Evolutionary conservation across 441 rosid genomes (phyloP).

Genomic region (Euphorbia corollata): DNA sequence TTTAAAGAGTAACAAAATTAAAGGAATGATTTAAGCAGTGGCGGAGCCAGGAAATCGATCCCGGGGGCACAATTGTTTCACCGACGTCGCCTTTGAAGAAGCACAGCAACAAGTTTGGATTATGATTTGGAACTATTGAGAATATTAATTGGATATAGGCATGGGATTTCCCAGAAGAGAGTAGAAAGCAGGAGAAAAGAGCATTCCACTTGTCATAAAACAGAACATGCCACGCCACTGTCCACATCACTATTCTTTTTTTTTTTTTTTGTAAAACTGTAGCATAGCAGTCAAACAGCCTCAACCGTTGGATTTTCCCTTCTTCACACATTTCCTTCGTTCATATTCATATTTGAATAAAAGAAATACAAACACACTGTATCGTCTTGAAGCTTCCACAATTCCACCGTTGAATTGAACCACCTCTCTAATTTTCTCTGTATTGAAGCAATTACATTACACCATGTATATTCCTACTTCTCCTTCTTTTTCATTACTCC

Average conservation of each 20-base stretch:
- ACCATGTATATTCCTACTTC: slow-evolving; percentile 23
- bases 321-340: too few relatives aligned
- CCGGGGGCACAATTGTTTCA: too few relatives aligned
- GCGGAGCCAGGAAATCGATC: too few relatives aligned
- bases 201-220: neutral
- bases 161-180: neutral
- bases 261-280: neutral
- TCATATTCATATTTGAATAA: too few relatives aligned
- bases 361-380: too few relatives aligned
- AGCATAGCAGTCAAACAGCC: neutral
- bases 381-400: neutral
- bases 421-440: neutral
- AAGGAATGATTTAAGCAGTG: too few relatives aligned
- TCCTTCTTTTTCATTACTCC: slow-evolving; percentile 10
- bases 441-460: neutral
- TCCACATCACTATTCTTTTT: neutral
- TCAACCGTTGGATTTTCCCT: neutral
- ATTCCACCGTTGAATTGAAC: neutral
- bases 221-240: neutral
- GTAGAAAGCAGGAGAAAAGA: neutral
- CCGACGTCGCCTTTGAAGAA: too few relatives aligned
- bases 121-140: neutral
- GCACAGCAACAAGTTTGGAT: too few relatives aligned
- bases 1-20: too few relatives aligned
- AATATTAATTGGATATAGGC: neutral